These are phyloP conservation scores for Wilcoxina mikolae DNA, from an alignment of 495 filamentous ascomycete genomes.

Conservation along the genomic window DNA sequence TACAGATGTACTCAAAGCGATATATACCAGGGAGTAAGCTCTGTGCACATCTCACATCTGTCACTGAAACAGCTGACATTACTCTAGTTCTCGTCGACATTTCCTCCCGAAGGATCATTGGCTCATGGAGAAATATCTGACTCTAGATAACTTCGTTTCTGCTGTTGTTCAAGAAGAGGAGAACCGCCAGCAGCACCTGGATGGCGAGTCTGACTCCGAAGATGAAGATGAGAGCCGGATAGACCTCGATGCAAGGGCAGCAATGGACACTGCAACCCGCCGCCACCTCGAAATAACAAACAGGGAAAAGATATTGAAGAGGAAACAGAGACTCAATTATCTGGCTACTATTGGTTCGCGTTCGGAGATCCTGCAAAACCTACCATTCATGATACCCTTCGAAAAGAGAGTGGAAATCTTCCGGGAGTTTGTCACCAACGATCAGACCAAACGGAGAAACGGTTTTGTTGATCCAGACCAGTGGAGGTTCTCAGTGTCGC, in stretches of 20 bases:
- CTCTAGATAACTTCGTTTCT: conserved; percentile 80
- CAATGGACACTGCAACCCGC: conserved; percentile 26
- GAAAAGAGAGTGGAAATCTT: conserved; percentile 85
- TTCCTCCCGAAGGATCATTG: conserved; percentile 75
- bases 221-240: conserved; percentile 34
- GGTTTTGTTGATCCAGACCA: conserved; percentile 53
- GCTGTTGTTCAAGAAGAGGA: conserved; percentile 83
- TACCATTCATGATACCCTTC: conserved; percentile 96
- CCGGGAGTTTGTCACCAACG: conserved; percentile 70
- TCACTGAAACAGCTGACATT: conserved; percentile 6
- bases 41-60: neutral
- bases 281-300: conserved; percentile 31
- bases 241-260: conserved; percentile 26
- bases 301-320: conserved; percentile 8
- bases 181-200: conserved; percentile 46
- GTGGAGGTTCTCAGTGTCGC: conserved; percentile 19
- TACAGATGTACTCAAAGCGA: conserved; percentile 67
- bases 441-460: conserved; percentile 60
- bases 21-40: conserved; percentile 77
- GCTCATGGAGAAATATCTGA: conserved; percentile 84
- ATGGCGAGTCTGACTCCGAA: conserved; percentile 36
- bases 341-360: conserved; percentile 65
- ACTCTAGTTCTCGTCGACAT: conserved; percentile 52
- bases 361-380: conserved; percentile 80
- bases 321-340: conserved; percentile 46